Evolutionary conservation across 768 basidiomycete genomes (phyloP).

Genomic region (Pleurotus cornucopiae): DNA sequence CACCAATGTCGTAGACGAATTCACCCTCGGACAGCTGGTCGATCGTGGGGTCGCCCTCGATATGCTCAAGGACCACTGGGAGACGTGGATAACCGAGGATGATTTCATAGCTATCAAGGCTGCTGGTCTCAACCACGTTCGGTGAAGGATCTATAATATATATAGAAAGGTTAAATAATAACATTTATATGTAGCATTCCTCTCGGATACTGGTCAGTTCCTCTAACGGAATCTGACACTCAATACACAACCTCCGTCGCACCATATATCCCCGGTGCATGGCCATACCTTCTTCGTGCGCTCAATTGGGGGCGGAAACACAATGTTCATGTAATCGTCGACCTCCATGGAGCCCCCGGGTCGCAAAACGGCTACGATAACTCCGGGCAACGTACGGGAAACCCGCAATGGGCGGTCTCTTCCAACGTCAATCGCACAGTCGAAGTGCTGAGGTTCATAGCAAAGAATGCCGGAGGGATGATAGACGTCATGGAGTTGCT

Average conservation of each 20-base stretch:
- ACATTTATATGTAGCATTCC: conserved; percentile 47
- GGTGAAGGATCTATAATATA: conserved; percentile 31
- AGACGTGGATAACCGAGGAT: conserved; percentile 65
- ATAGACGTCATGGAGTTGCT: conserved; percentile 64
- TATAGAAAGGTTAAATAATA: neutral
- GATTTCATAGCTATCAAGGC: conserved; percentile 63
- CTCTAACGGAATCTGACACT: conserved; percentile 51
- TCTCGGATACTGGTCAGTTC: conserved; percentile 78
- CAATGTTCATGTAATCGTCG: conserved; percentile 66
- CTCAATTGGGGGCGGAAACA: conserved; percentile 62
- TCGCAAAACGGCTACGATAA: conserved; percentile 72
- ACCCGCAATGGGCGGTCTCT: conserved; percentile 52
- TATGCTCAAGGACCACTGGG: conserved; percentile 52
- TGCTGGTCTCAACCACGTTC: conserved; percentile 69
- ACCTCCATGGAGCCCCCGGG: conserved; percentile 72
- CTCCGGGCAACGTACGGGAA: conserved; percentile 58
- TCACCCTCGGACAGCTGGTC: conserved; percentile 52
- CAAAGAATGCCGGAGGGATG: conserved; percentile 47
- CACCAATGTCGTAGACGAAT: conserved; percentile 54
- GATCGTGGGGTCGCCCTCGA: conserved; percentile 36
- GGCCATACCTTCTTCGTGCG: conserved; percentile 61
- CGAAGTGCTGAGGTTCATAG: conserved; percentile 53
- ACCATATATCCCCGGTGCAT: conserved; percentile 63
- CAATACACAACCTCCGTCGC: conserved; percentile 38
- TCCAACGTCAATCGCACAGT: conserved; percentile 50